Evolutionary conservation across 2,329 filamentous ascomycete species (phyloP).

Genomic region (Penicillium sp.): DNA sequence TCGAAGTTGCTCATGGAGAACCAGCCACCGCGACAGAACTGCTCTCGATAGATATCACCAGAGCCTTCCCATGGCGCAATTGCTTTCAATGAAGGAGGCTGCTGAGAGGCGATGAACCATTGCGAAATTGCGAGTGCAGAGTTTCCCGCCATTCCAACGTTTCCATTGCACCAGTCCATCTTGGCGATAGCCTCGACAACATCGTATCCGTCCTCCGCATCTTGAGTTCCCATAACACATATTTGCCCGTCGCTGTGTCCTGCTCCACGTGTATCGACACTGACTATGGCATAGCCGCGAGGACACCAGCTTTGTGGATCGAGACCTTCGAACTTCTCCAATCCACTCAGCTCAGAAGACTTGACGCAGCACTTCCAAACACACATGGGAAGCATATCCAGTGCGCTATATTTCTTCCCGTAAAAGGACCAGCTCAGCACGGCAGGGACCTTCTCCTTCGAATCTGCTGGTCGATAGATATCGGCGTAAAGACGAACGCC

Average conservation of each 20-base stretch:
- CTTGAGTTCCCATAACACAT: conserved; percentile 44
- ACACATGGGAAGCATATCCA: conserved; percentile 46
- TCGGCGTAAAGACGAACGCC: conserved; percentile 49
- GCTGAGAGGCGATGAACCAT: conserved; percentile 47
- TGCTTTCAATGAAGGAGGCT: conserved; percentile 47
- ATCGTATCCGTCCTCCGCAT: conserved; percentile 46
- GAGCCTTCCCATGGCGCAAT: conserved; percentile 55
- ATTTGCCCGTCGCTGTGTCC: conserved; percentile 41
- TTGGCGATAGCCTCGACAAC: conserved; percentile 48
- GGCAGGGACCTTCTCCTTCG: conserved; percentile 44
- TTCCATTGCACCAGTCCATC: conserved; percentile 51
- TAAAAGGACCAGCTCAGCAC: conserved; percentile 51
- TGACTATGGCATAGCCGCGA: conserved; percentile 39
- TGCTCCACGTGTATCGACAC: conserved; percentile 38
- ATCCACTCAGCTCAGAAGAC: conserved; percentile 21
- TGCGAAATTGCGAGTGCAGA: conserved; percentile 49
- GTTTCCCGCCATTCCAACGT: conserved; percentile 51
- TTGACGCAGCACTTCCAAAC: conserved; percentile 45
- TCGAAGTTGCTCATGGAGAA: conserved; percentile 27
- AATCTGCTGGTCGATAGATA: conserved; percentile 47
- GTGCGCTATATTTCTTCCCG: conserved; percentile 49
- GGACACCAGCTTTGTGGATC: conserved; percentile 43
- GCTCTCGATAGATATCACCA: conserved; percentile 49
- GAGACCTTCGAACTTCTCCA: conserved; percentile 50
- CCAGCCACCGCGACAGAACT: conserved; percentile 37